A percentile compares a stretch with the other conserved stretches of the same genome.
Evolutionary conservation across 352 stramenopile species (phyloP).

Genomic region (Globisporangium nagaii): DNA sequence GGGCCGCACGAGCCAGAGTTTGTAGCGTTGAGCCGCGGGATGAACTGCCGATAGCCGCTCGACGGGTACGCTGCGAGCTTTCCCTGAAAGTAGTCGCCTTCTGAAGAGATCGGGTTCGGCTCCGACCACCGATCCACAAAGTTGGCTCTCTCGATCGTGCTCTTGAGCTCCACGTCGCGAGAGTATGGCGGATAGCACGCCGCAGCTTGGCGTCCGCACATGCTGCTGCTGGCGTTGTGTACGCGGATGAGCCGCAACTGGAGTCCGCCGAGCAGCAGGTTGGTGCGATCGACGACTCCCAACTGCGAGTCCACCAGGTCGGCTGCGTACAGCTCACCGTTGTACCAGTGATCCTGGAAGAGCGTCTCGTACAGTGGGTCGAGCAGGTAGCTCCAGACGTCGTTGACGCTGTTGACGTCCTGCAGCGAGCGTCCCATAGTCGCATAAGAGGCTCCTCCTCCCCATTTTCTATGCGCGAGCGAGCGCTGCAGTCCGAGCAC

Average conservation of each 20-base stretch:
- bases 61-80: conserved; percentile 29
- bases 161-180: conserved; percentile 14
- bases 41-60: conserved; percentile 17
- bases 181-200: conserved; percentile 39
- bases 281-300: conserved; percentile 35
- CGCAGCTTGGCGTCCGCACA: conserved; percentile 5
- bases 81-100: conserved; percentile 16
- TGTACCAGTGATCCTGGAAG: conserved; percentile 54
- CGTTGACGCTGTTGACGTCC: conserved; percentile 29
- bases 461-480: conserved; percentile 9
- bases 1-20: conserved; percentile 16
- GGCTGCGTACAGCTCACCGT: conserved; percentile 36
- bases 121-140: conserved; percentile 30
- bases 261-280: conserved; percentile 56
- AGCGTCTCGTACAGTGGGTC: conserved; percentile 31
- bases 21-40: conserved; percentile 14
- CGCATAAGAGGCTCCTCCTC: neutral
- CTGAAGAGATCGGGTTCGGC: neutral
- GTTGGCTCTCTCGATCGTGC: neutral
- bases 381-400: conserved; percentile 54
- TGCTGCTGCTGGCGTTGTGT: conserved; percentile 13
- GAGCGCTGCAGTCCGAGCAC: conserved; percentile 22
- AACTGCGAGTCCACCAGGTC: conserved; percentile 42
- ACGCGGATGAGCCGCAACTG: conserved; percentile 51
- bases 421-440: conserved; percentile 14